A percentile compares a stretch with the other conserved stretches of the same genome.
These are phyloP conservation scores for Neofusicoccum sp. DNA, from an alignment of 2,329 filamentous ascomycete species.

Conservation along the genomic window DNA sequence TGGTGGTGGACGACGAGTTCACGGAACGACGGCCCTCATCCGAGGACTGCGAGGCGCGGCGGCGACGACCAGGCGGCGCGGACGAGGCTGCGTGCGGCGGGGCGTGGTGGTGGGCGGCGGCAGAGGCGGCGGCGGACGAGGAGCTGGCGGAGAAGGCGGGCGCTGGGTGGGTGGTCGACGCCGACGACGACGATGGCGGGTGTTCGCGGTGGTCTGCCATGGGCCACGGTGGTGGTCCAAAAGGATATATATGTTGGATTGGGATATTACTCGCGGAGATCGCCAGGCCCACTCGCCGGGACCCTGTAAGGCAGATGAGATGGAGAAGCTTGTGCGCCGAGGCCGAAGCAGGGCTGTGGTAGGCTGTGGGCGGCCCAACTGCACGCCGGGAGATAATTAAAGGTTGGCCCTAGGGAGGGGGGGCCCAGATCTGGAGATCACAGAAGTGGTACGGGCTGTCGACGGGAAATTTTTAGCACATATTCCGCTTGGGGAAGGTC, in stretches of 20 bases:
- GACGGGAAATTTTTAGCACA: slow-evolving; percentile 15
- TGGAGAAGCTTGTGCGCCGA: slow-evolving; percentile 16
- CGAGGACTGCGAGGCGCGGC: slow-evolving; percentile 9
- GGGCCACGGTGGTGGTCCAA: slow-evolving; percentile 15
- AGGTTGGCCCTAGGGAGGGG: slow-evolving; percentile 9
- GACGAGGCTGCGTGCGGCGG: background rate
- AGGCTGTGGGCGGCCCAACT: slow-evolving; percentile 16
- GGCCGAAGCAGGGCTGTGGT: slow-evolving; percentile 14
- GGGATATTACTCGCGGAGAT: slow-evolving; percentile 18
- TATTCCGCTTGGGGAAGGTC: slow-evolving; percentile 6
- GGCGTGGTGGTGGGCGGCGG: background rate
- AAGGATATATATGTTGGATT: slow-evolving; percentile 17
- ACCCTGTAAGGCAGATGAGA: slow-evolving; percentile 17
- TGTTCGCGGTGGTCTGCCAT: slow-evolving; percentile 17
- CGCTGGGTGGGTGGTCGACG: slow-evolving; percentile 4
- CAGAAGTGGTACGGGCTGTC: slow-evolving; percentile 9
- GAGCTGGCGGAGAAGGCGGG: background rate
- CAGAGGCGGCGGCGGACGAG: background rate
- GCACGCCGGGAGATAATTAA: slow-evolving; percentile 16
- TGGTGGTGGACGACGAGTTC: slow-evolving; percentile 4
- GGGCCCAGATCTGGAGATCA: slow-evolving; percentile 14
- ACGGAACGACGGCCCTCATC: slow-evolving; percentile 11
- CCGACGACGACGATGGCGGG: slow-evolving; percentile 18
- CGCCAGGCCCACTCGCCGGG: slow-evolving; percentile 17
- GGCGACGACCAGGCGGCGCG: background rate